Base-by-base conservation (phyloP, 495 filamentous ascomycete genomes). In the Tuber microsphaerosporum region DNA sequence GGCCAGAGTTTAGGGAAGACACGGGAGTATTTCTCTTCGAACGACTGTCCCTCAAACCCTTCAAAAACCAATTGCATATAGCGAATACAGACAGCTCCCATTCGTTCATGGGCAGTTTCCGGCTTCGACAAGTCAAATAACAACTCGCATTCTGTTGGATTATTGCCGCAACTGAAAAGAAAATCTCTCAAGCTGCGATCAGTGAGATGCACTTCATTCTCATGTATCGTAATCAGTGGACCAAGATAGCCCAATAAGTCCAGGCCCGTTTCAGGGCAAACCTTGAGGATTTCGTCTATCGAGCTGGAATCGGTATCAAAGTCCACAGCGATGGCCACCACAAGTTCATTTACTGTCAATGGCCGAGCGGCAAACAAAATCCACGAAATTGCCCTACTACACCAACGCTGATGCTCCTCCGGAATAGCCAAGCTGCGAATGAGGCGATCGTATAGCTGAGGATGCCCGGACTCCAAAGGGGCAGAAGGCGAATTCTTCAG, bases 301-400 rank as follows among this genome's bases (percentile, higher is more conserved):
- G 56, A 65, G 34, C 26, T 34, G 14, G 68, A 74, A 39, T 71
- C 70, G 43, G 34, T n/a, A n/a, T 71, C 26, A 31, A 37, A 20
- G 31, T 46, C 48, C n/a, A 71, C 42, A 2, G 73, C 73, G 22
- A 71, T 68, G 43, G 73, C 65, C 26, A 74, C 37, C 5, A 68
- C 73, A 20, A 74, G 39, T 17, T 74, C 73, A 70, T 39, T 37
- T 51, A 48, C 42, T 34, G 65, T 41, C 42, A 74, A 26, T n/a
- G 73, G 73, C 1, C 73, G 42, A n/a, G 9, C 61, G 6, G 73
- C 42, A 26, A 43, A 71, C 1, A 74, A 17, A 74, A 74, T 26
- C 73, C 65, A 74, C 37, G 31, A 71, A 71, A 74, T 65, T 65
- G 56, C 56, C 56, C 26, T 65, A 26, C 56, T 65, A 34, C 56